Percentiles rank a stretch among this genome's conserved stretches.
Evolutionary conservation across 176 grass and related monocot species (phyloP).

Genomic region (Carex kokanica): DNA sequence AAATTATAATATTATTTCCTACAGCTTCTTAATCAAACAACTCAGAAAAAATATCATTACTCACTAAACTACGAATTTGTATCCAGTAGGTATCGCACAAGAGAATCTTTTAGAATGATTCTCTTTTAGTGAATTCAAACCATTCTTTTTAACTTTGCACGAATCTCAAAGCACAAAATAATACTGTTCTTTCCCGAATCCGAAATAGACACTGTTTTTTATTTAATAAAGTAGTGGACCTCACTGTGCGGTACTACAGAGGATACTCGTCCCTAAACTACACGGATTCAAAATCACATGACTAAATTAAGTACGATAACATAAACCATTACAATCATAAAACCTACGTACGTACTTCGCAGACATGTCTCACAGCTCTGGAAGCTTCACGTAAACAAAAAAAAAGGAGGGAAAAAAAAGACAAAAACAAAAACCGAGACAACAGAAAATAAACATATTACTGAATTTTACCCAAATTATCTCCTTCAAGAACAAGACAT

Average conservation of each 20-base stretch:
- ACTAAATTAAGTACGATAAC: neutral
- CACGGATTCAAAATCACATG: neutral
- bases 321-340: neutral
- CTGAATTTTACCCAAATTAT: neutral
- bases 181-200: too few relatives aligned
- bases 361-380: constrained; percentile 9
- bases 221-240: too few relatives aligned
- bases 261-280: too few relatives aligned
- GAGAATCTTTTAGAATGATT: too few relatives aligned
- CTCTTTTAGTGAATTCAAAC: too few relatives aligned
- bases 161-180: too few relatives aligned
- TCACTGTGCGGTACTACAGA: too few relatives aligned
- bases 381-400: neutral
- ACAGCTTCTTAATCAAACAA: neutral
- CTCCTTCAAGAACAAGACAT: neutral
- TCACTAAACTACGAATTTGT: neutral
- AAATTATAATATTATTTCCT: neutral
- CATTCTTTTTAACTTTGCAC: too few relatives aligned
- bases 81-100: too few relatives aligned
- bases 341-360: neutral
- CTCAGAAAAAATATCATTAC: too few relatives aligned
- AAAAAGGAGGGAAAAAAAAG: neutral
- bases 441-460: neutral
- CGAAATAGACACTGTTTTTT: too few relatives aligned
- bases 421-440: neutral